These are phyloP conservation scores for Phylloporus sp. DNA, from an alignment of 768 basidiomycete species.

Conservation along the genomic window DNA sequence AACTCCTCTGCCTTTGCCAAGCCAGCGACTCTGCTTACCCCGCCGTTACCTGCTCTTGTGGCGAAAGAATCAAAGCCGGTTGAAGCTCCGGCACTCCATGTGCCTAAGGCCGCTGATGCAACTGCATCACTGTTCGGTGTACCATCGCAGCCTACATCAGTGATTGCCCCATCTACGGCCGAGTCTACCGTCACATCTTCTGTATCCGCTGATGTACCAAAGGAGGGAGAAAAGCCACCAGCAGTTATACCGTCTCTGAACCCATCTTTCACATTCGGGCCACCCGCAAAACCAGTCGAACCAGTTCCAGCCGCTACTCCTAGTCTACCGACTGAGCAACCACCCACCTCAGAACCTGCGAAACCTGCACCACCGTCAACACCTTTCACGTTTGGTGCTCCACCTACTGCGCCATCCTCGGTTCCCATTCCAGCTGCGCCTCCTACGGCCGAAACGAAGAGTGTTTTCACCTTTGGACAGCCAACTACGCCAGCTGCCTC, in stretches of 20 bases:
- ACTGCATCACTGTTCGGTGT: slow-evolving; percentile 11
- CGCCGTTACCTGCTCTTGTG: slow-evolving; percentile 23
- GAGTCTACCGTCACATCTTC: slow-evolving; percentile 3
- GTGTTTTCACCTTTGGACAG: slow-evolving; percentile 32
- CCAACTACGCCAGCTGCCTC: slow-evolving; percentile 9
- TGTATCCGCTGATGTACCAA: slow-evolving; percentile 8
- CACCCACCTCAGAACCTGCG: slow-evolving; percentile 2
- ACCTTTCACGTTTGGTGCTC: slow-evolving; percentile 29
- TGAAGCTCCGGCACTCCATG: neutral
- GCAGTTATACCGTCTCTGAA: slow-evolving; percentile 4
- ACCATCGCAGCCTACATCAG: slow-evolving; percentile 6
- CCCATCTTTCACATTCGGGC: slow-evolving; percentile 30
- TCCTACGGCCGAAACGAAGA: slow-evolving; percentile 26
- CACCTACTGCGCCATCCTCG: slow-evolving; percentile 8
- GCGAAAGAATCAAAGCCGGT: slow-evolving; percentile 7
- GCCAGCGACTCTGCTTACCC: slow-evolving; percentile 20
- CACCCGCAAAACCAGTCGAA: slow-evolving; percentile 21
- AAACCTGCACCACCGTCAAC: slow-evolving; percentile 6
- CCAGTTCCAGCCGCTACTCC: slow-evolving; percentile 8
- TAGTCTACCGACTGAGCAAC: slow-evolving; percentile 9
- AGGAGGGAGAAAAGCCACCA: slow-evolving; percentile 17
- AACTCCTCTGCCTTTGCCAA: slow-evolving; percentile 46
- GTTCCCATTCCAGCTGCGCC: neutral
- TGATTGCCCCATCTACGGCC: slow-evolving; percentile 1
- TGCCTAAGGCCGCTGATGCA: slow-evolving; percentile 6